Percentiles rank a stretch among this genome's conserved stretches.
These are phyloP conservation scores for Aurifilum marmelostoma DNA, from an alignment of 2,329 filamentous ascomycete genomes.

Conservation along the genomic window DNA sequence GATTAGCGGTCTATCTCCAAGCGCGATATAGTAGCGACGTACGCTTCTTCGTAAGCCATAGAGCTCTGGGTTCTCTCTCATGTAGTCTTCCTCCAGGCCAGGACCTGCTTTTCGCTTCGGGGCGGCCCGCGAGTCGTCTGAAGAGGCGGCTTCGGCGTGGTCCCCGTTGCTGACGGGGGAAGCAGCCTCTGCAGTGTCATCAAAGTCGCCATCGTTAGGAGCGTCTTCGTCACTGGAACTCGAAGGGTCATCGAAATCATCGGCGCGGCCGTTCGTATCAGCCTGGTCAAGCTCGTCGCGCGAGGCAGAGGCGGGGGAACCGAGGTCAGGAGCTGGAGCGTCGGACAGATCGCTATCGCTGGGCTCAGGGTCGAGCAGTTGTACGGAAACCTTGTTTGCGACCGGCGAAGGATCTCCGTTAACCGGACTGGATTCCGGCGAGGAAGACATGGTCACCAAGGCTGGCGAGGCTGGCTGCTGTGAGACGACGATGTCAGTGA, in stretches of 20 bases:
- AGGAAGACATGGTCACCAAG: conserved; percentile 66
- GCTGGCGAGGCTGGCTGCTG: conserved; percentile 66
- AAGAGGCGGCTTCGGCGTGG: conserved; percentile 57
- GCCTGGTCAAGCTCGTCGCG: conserved; percentile 41
- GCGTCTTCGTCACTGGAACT: conserved; percentile 57
- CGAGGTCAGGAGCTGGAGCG: conserved; percentile 55
- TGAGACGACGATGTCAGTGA: conserved; percentile 53
- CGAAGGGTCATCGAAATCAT: conserved; percentile 49
- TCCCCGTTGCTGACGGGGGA: conserved; percentile 50
- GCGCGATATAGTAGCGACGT: conserved; percentile 34
- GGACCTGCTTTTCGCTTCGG: conserved; percentile 71
- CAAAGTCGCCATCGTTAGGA: conserved; percentile 73
- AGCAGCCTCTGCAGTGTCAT: conserved; percentile 66
- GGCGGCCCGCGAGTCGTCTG: conserved; percentile 69
- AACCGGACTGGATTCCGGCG: conserved; percentile 62
- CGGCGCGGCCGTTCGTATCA: conserved; percentile 40
- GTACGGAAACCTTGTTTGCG: conserved; percentile 48
- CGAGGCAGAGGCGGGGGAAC: conserved; percentile 31
- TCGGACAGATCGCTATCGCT: conserved; percentile 81
- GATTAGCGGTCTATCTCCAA: conserved; percentile 16
- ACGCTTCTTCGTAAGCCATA: conserved; percentile 95
- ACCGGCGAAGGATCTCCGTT: conserved; percentile 68
- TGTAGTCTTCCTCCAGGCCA: conserved; percentile 77
- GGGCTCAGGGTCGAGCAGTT: conserved; percentile 49
- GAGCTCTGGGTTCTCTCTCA: conserved; percentile 88